Base-by-base conservation (phyloP, 2,329 filamentous ascomycete species). In the Pseudofabraea citricarpa region DNA sequence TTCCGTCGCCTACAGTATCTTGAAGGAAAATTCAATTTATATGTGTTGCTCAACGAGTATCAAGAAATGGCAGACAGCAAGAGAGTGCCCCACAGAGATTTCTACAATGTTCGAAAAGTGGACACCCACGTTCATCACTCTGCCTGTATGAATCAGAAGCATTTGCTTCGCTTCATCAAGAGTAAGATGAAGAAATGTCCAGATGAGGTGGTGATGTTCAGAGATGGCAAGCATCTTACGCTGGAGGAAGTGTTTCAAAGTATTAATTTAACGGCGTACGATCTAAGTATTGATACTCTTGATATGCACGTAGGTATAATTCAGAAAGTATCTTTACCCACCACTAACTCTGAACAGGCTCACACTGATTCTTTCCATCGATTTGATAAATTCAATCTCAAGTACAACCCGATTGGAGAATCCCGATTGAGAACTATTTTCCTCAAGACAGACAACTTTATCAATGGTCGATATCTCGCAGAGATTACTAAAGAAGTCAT, bases 131-230 rank as follows among this genome's bases (percentile, higher is more conserved):
- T 98, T 56, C 93, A 98, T 63, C 93, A 98, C 65, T 98, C 93
- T 13, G 93, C 93, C 19, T 98, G 93, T 64, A 98, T 98, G 93
- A 98, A 98, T 62, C 93, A 98, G 66, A 98, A 98, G 68, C 93
- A 98, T 75, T 70, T 98, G 45, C 72, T 98, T 48, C 88, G 93
- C 43, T 98, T 98, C 67, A 98, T 98, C 72, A 98, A 98, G 69
- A 95, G 90, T 68, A 98, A 98, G 70, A 96, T 98, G 89, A 97
- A 96, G 77, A 98, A 95, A 66, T 93, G 80, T 15, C 90, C 90
- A 0, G 87, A 97, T 58, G 93, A 98, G 68, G 81, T 93, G 23
- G 93, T 98, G 6, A 77, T 98, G 35, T 94, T 83, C 64, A 80
- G 93, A 60, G 93, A 98, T 64, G 91, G 87, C 47, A 95, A 91